Base-by-base conservation (phyloP, 1,284 basidiomycete species). In the Omphalotus olearius region DNA sequence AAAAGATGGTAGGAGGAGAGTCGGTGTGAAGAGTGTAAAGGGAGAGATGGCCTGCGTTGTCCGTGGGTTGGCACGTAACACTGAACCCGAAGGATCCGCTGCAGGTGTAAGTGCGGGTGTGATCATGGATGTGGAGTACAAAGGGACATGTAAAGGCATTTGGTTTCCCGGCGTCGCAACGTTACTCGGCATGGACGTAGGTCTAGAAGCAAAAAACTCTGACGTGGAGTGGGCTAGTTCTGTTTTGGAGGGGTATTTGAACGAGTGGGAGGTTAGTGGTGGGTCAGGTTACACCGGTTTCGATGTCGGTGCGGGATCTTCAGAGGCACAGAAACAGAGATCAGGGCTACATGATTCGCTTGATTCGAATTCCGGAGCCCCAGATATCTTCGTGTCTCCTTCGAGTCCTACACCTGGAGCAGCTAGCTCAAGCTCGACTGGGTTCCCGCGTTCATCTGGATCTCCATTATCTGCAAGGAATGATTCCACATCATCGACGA, bases 101-200 rank as follows among this genome's bases (percentile, higher is more conserved):
- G 30, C 4, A 9, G 30, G 30, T 33, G 23, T 2, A 23, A 9
- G 30, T 33, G 80, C 83, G 47, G 83, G 86, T n/a, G 64, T 85
- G n/a, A 57, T 83, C 33, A 76, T 90, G 74, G 73, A 76, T 46
- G 64, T 91, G 16, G 80, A 85, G 54, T 89, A 88, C 63, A 83
- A 81, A 56, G 87, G 76, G 28, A 76, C 78, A 1, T 91, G 87
- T 65, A 80, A 79, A 56, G 85, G 83, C 9, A 67, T 91, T 23
- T 89, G 84, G 83, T 89, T 83, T 61, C 82, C 87, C 44, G 88
- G 88, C 4, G 88, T 90, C 10, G 88, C 88, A 2, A 90, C 85
- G 1, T 70, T 88, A 57, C 71, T 91, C n/a, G 89, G 85, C 6
- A 71, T 91, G 72, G 88, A 91, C 57, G 73, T 89, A 20, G 76